Evolutionary conservation across 1,139 yeast species (phyloP).

Genomic region (Ogataea hybrid): DNA sequence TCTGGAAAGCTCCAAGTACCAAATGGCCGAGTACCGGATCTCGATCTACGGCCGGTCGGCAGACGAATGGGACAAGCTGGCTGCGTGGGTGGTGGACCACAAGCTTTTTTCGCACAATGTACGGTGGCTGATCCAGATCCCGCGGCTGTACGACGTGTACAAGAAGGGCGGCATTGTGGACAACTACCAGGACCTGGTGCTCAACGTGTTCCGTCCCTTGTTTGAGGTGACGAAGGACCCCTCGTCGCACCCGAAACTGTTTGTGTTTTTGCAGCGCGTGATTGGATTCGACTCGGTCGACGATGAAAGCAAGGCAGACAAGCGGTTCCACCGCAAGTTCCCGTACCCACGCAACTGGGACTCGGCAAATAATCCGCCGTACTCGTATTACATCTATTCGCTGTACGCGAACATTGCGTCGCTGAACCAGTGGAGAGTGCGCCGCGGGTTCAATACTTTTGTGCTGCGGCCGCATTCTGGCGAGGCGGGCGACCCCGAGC

Average conservation of each 20-base stretch:
- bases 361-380: conserved; percentile 84
- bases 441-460: conserved; percentile 78
- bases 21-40: conserved; percentile 94
- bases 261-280: conserved; percentile 85
- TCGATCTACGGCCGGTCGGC: conserved; percentile 88
- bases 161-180: conserved; percentile 70
- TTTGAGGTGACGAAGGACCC: conserved; percentile 91
- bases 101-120: conserved; percentile 90
- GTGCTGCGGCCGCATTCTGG: conserved; percentile 97
- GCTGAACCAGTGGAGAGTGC: conserved; percentile 76
- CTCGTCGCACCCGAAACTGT: conserved; percentile 79
- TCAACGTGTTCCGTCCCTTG: conserved; percentile 82
- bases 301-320: conserved; percentile 92
- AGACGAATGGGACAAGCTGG: conserved; percentile 94
- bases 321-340: conserved; percentile 72
- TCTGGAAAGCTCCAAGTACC: conserved; percentile 91
- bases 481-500: conserved; percentile 99
- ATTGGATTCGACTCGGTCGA: conserved; percentile 98
- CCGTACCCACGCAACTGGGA: conserved; percentile 87
- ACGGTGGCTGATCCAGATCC: conserved; percentile 95
- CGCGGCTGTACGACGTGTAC: conserved; percentile 88
- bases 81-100: conserved; percentile 93
- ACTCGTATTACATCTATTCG: conserved; percentile 90
- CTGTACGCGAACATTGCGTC: conserved; percentile 82
- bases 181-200: conserved; percentile 72